Conservation (phyloP, 805 yeast species). For the Dipodascopsis uninucleata region DNA sequence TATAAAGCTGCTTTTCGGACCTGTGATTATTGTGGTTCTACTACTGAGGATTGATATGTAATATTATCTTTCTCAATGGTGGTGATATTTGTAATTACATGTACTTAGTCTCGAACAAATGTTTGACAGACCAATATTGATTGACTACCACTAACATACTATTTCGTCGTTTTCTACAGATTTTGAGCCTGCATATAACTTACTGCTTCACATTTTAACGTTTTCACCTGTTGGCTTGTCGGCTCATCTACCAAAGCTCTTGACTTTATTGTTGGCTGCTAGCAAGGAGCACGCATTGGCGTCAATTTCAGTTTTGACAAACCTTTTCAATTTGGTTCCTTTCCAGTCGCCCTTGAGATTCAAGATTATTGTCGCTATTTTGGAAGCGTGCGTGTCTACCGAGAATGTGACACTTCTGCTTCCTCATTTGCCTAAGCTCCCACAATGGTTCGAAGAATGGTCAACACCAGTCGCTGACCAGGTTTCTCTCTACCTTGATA, state of each 20-base stretch:
- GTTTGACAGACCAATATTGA: too few relatives aligned
- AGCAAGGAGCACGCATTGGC: constrained; percentile 9
- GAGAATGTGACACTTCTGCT: constrained; percentile 36
- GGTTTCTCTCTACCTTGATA: constrained; percentile 30
- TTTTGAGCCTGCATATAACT: constrained; percentile 41
- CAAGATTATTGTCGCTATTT: constrained; percentile 35
- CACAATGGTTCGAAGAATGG: constrained; percentile 42
- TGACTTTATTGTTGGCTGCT: constrained; percentile 31
- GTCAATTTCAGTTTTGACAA: constrained; percentile 34
- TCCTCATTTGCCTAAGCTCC: constrained; percentile 39
- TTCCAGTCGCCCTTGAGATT: constrained; percentile 32
- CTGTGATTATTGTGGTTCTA: neutral
- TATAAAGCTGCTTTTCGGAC: neutral
- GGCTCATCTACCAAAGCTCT: constrained; percentile 33
- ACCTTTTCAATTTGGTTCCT: constrained; percentile 41
- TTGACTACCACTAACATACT: too few relatives aligned
- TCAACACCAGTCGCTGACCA: constrained; percentile 29
- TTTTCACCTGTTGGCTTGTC: constrained; percentile 35
- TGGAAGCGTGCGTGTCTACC: constrained; percentile 37
- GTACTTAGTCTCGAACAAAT: too few relatives aligned
- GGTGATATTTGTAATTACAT: too few relatives aligned
- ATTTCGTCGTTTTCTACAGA: too few relatives aligned
- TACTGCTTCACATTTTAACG: constrained; percentile 38
- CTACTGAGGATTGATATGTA: too few relatives aligned
- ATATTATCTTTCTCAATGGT: too few relatives aligned